Base-by-base conservation (phyloP, 306 rosid species). In the Vigna nakashimae region DNA sequence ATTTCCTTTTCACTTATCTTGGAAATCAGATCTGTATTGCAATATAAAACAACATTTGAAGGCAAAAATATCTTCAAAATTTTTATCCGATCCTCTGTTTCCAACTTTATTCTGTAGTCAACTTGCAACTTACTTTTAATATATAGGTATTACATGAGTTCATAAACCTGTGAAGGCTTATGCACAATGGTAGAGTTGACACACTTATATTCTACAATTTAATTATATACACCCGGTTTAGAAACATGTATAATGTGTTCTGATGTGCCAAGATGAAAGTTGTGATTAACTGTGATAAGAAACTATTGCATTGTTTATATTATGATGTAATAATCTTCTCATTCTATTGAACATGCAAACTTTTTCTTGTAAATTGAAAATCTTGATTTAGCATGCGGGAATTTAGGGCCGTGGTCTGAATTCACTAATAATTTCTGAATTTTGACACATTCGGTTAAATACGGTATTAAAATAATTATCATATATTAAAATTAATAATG, bases 141-240 rank as follows among this genome's bases (percentile, higher is more conserved):
- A 65, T 18, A 12, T 17, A 43, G n/a, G 5, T 42, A 18, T 9
- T 65, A 2, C 48, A 40, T 13, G 45, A 34, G 7, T 38, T 43
- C 24, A 24, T 71, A 57, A 78, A 32, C 78, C 76, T 32, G 20
- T 36, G 65, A 66, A 22, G 43, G 30, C 6, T 57, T 53, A 32
- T 67, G 42, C 42, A 9, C 48, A 46, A 28, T 34, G 58, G 0
- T 74, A 34, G 65, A 81, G 42, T 59, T 75, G 43, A 8, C 32
- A 24, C 6, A 32, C 22, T 15, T 42, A 73, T 50, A 3, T 15
- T 14, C 3, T 14, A 59, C 10, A 30, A 60, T 60, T 60, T 15
- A 58, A 30, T 56, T 56, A 4, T 56, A 22, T 10, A 24, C 34
- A 20, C 9, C 10, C 40, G 10, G 9, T 59, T 6, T 59, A 59